Evolutionary conservation across 148 eudicot species (phyloP).

Genomic region (Spergularia marina): DNA sequence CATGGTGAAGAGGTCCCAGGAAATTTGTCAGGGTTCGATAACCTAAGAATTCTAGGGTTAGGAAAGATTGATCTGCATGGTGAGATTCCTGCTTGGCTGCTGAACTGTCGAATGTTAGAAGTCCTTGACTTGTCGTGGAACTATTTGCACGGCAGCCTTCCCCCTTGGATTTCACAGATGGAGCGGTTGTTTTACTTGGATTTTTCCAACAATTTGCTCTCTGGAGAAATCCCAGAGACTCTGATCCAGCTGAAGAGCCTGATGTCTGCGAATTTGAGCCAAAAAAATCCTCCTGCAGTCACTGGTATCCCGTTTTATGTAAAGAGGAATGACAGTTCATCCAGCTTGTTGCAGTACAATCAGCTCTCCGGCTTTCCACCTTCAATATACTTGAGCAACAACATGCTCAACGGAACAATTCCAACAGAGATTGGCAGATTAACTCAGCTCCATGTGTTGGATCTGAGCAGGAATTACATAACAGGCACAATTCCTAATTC

Average conservation of each 20-base stretch:
- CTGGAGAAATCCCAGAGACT: conserved; percentile 63
- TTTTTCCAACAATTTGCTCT: conserved; percentile 66
- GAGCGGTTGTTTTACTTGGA: conserved; percentile 74
- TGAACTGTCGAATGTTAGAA: conserved; percentile 47
- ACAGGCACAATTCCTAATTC: conserved; percentile 68
- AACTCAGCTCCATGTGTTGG: conserved; percentile 73
- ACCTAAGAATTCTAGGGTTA: conserved; percentile 51
- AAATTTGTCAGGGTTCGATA: conserved; percentile 42
- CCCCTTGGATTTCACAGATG: conserved; percentile 75
- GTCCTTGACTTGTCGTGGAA: conserved; percentile 89
- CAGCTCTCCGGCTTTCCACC: conserved; percentile 84
- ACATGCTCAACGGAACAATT: conserved; percentile 57
- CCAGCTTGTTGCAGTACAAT: conserved; percentile 74
- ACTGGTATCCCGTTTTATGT: conserved; percentile 64
- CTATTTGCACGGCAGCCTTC: conserved; percentile 56
- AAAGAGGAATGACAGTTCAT: too few relatives aligned
- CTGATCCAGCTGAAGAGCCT: conserved; percentile 57
- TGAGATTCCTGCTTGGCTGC: conserved; percentile 60
- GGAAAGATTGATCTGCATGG: conserved; percentile 67
- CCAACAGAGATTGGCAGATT: conserved; percentile 59
- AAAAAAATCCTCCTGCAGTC: conserved; percentile 32
- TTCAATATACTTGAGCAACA: conserved; percentile 58
- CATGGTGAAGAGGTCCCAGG: conserved; percentile 63
- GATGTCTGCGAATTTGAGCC: conserved; percentile 33
- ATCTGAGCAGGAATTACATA: conserved; percentile 67